Evolutionary conservation across 768 basidiomycete genomes (phyloP), one percentile per base, ranked within the genome.

Genomic region (Amanita rimosa): DNA sequence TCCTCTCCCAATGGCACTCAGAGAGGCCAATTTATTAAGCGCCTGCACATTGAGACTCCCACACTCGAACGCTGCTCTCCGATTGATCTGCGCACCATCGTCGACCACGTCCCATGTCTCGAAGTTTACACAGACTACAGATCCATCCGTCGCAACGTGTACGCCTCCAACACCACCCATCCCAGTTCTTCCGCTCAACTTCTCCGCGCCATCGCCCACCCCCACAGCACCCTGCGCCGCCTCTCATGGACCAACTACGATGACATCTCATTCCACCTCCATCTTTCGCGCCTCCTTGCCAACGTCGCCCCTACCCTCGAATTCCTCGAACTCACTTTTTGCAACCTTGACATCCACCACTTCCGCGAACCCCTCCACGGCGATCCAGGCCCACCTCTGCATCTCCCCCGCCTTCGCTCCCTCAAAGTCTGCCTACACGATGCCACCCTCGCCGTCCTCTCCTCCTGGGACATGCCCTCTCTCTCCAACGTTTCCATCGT

Each of bases 191-290:
- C 75, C 3, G 72, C 79, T 46, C 72, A 74, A 48, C 69, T 86
- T 44, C 72, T 85, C 9, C 71, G 70, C 8, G 72, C 78, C 9
- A 74, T 86, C 53, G 76, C 71, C 41, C 76, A 65, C 40, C 75
- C 76, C 13, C 67, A 71, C 38, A 74, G 70, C 54, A 63, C 65
- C 39, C 67, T 87, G 31, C 73, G 76, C 3, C 66, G 77, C 24
- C 66, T 87, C 11, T 78, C 76, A 21, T 84, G 82, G 74, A 86
- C 84, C 31, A 84, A 78, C 57, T 87, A 87, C 55, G 81, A 79
- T 49, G 80, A 83, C 45, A 66, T 74, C 1, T 72, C 74, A 1
- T 68, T 70, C 52, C 78, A 78, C 50, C 66, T 70, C 19, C 73
- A 75, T 35, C 73, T 78, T 59, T 75, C 69, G 1, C 76, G 76